Conservation (phyloP, 371 early-diverging fungal genomes). For the Apophysomyces ossiformis region DNA sequence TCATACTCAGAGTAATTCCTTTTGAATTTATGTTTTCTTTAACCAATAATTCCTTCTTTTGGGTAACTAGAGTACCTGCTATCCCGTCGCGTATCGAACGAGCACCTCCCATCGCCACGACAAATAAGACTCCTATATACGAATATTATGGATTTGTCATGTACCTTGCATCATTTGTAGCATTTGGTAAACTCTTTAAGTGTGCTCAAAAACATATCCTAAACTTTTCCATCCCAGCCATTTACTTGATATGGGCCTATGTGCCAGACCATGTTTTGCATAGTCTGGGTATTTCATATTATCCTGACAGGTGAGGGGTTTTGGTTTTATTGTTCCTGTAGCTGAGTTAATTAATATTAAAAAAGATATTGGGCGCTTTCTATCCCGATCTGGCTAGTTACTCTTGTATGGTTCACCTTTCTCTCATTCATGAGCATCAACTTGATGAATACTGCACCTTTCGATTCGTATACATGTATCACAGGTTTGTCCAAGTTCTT, state of each 20-base stretch:
- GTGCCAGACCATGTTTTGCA: slow-evolving; percentile 77
- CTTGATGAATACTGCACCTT: slow-evolving; percentile 70
- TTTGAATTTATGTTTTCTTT: background rate
- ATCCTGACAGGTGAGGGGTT: slow-evolving; percentile 63
- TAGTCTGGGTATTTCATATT: slow-evolving; percentile 78
- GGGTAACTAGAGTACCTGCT: slow-evolving; percentile 28
- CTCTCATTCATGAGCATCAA: slow-evolving; percentile 68
- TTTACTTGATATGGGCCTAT: slow-evolving; percentile 82
- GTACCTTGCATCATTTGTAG: slow-evolving; percentile 80
- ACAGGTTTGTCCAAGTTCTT: slow-evolving; percentile 56
- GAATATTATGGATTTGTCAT: slow-evolving; percentile 88
- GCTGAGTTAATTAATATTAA: background rate
- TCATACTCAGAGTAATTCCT: slow-evolving; percentile 50
- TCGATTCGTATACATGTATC: slow-evolving; percentile 66
- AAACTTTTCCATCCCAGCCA: slow-evolving; percentile 27
- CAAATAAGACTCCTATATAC: slow-evolving; percentile 74
- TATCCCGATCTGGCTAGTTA: slow-evolving; percentile 75
- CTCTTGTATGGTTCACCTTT: slow-evolving; percentile 72
- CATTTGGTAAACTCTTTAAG: slow-evolving; percentile 48
- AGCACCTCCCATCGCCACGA: slow-evolving; percentile 52
- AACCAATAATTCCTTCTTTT: background rate
- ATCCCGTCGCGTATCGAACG: slow-evolving; percentile 41
- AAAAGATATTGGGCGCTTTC: slow-evolving; percentile 79
- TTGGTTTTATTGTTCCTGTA: background rate
- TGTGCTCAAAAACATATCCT: background rate